Percentiles rank a stretch among this genome's conserved stretches.
phyloP scores from a whole-genome alignment of 768 basidiomycete species.

The Paxillus involutus region DNA sequence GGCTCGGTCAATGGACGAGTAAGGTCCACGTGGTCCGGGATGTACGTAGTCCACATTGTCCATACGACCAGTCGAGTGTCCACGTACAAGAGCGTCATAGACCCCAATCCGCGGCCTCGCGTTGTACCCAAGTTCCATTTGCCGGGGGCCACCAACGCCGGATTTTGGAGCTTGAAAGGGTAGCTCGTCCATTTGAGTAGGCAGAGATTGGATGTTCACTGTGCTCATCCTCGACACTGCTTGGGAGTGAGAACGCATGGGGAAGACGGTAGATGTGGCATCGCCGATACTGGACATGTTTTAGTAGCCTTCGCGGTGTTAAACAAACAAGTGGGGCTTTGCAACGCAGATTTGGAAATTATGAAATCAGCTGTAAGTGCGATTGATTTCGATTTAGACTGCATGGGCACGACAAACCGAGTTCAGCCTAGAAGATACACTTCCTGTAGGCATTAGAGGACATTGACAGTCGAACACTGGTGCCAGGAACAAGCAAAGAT shows the following conservation, averaged over 20 bases:
- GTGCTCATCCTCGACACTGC: slow-evolving; percentile 7
- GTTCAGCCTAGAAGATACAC: too few species aligned
- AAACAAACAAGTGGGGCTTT: background rate
- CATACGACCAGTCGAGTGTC: background rate
- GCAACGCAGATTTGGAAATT: background rate
- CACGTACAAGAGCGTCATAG: background rate
- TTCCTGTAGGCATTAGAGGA: too few species aligned
- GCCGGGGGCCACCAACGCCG: slow-evolving; percentile 20
- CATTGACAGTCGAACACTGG: too few species aligned
- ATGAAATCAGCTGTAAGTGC: background rate
- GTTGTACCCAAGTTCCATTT: slow-evolving; percentile 4
- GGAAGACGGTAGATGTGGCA: slow-evolving; percentile 11
- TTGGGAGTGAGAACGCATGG: slow-evolving; percentile 12
- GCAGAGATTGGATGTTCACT: background rate
- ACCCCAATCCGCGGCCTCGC: background rate
- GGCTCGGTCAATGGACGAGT: slow-evolving; percentile 3
- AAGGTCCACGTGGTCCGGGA: background rate
- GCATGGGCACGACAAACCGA: too few species aligned
- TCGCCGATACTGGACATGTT: slow-evolving; percentile 18
- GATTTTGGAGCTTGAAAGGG: slow-evolving; percentile 7
- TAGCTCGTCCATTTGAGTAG: background rate
- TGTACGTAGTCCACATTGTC: background rate
- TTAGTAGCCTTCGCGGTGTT: background rate
- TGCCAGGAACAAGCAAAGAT: background rate
- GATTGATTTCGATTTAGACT: slow-evolving; percentile 4